Evolutionary conservation across 2,329 filamentous ascomycete species (phyloP).

Genomic region (Trichoderma arundinaceum): DNA sequence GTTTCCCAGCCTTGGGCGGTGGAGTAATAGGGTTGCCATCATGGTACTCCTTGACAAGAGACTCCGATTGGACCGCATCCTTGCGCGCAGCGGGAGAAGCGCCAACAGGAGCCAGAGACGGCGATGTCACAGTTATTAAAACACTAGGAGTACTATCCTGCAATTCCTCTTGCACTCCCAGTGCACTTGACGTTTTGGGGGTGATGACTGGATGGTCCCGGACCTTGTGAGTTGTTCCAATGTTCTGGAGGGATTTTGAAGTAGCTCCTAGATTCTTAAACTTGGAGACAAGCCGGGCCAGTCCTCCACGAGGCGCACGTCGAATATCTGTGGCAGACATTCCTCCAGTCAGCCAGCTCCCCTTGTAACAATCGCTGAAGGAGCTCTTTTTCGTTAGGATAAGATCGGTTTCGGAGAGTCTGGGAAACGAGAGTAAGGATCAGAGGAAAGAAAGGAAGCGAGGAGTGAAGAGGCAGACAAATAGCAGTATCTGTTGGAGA

Average conservation of each 20-base stretch:
- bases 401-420: background rate
- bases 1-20: background rate
- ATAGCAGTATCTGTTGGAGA: background rate
- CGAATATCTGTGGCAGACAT: conserved; percentile 5
- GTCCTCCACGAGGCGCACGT: conserved; percentile 28
- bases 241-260: background rate
- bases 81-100: background rate
- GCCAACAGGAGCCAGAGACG: background rate
- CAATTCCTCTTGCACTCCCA: background rate
- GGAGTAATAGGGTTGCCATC: background rate
- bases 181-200: background rate
- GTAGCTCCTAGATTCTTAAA: conserved; percentile 43
- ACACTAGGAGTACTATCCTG: background rate
- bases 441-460: background rate
- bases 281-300: conserved; percentile 46
- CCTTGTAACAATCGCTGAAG: background rate
- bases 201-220: background rate
- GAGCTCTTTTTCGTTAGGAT: background rate
- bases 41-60: background rate
- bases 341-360: background rate
- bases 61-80: background rate
- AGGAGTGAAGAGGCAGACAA: conserved; percentile 2
- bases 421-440: background rate
- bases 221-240: background rate
- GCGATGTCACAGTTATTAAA: background rate